These are phyloP conservation scores for Coleophoma cylindrospora DNA, from an alignment of 2,329 filamentous ascomycete species.

Conservation along the genomic window DNA sequence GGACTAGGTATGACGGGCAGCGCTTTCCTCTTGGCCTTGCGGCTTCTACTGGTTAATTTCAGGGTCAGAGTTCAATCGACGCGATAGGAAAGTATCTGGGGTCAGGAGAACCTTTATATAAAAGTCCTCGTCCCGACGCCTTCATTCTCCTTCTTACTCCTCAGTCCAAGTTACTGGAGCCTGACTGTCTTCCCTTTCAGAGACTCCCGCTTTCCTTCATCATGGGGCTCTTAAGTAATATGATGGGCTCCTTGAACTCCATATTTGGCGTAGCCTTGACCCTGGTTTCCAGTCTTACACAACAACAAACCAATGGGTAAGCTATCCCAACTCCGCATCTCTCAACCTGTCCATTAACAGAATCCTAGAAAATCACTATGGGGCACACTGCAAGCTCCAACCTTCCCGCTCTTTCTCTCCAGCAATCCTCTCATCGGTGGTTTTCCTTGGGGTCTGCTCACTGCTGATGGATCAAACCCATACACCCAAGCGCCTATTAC, in stretches of 20 bases:
- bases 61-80: too few species aligned
- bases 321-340: background rate
- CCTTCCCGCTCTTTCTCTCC: constrained; percentile 35
- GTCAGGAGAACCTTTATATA: constrained; percentile 3
- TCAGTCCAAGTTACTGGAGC: constrained; percentile 2
- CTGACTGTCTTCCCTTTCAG: background rate
- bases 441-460: constrained; percentile 45
- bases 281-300: constrained; percentile 11
- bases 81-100: too few species aligned
- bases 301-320: constrained; percentile 21
- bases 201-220: background rate
- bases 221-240: constrained; percentile 11
- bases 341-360: too few species aligned
- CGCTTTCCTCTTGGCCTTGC: too few species aligned
- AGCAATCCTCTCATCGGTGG: constrained; percentile 45
- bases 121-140: constrained; percentile 7
- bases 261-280: constrained; percentile 7
- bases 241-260: background rate
- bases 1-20: too few species aligned
- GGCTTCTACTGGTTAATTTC: too few species aligned
- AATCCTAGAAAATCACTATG: constrained; percentile 12
- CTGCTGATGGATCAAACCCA: constrained; percentile 31
- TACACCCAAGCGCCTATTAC: constrained; percentile 31
- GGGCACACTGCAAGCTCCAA: constrained; percentile 27
- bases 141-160: constrained; percentile 10